A percentile compares a stretch with the other conserved stretches of the same genome.
Conservation (phyloP, 2,329 filamentous ascomycete species). For the Alternaria incomplexa region DNA sequence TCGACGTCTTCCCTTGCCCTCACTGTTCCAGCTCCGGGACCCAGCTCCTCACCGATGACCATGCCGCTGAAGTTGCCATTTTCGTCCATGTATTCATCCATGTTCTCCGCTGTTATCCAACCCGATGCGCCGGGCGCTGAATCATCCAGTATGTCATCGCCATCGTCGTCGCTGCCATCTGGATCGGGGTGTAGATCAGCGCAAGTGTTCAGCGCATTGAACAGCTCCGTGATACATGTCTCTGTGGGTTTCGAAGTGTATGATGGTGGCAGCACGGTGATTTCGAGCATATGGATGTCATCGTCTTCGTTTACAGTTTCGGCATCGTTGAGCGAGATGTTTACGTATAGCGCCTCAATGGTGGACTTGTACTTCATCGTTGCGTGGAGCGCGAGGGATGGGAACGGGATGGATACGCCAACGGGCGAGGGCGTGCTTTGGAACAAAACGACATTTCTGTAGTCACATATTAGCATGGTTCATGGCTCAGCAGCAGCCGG, state of each 20-base stretch:
- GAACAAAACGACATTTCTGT: slow-evolving; percentile 67
- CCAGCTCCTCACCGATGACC: slow-evolving; percentile 37
- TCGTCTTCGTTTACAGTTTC: slow-evolving; percentile 66
- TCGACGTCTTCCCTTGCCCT: slow-evolving; percentile 41
- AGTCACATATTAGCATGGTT: neutral
- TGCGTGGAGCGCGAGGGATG: slow-evolving; percentile 75
- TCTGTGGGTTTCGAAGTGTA: slow-evolving; percentile 29
- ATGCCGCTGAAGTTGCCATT: slow-evolving; percentile 47
- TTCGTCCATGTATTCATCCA: slow-evolving; percentile 69
- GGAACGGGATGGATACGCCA: slow-evolving; percentile 75
- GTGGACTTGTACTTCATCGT: slow-evolving; percentile 63
- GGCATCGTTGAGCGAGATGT: slow-evolving; percentile 57
- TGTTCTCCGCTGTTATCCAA: slow-evolving; percentile 93
- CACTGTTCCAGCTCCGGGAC: slow-evolving; percentile 48
- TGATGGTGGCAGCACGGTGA: slow-evolving; percentile 66
- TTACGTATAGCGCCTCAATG: slow-evolving; percentile 45
- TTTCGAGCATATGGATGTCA: slow-evolving; percentile 67
- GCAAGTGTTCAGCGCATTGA: slow-evolving; percentile 73
- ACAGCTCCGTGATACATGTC: slow-evolving; percentile 60
- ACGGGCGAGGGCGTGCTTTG: slow-evolving; percentile 59
- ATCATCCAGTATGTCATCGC: slow-evolving; percentile 52
- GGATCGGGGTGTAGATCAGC: slow-evolving; percentile 79
- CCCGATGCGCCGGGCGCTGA: slow-evolving; percentile 76
- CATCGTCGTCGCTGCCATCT: slow-evolving; percentile 63
- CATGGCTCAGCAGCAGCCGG: neutral